A percentile compares a stretch with the other conserved stretches of the same genome.
Conservation (phyloP, 805 yeast genomes). For the Candida methanosorbosa region DNA sequence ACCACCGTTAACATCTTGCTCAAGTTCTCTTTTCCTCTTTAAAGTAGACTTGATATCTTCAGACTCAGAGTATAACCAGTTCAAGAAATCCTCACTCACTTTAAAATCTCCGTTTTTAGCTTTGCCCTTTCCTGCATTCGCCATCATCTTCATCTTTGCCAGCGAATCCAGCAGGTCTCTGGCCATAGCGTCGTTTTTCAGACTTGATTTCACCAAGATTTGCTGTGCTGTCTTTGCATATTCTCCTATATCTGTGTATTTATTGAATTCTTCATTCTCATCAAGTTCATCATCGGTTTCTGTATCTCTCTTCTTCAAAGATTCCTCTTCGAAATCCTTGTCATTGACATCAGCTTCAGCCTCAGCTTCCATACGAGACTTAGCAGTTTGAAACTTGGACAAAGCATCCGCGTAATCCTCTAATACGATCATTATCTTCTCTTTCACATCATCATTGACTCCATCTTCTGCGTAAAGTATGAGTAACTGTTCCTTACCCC, state of each 20-base stretch:
- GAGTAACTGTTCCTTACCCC: slow-evolving; percentile 17
- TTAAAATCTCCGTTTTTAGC: slow-evolving; percentile 23
- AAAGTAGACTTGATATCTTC: slow-evolving; percentile 23
- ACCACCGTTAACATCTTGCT: too few relatives aligned
- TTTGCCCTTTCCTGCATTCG: too few relatives aligned
- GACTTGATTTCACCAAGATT: slow-evolving; percentile 18
- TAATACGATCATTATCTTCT: slow-evolving; percentile 36
- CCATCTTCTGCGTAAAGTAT: slow-evolving; percentile 10
- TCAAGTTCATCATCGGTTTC: slow-evolving; percentile 6
- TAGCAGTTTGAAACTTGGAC: background rate
- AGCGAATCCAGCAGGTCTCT: slow-evolving; percentile 32
- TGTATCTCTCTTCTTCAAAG: too few relatives aligned
- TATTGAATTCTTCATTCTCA: slow-evolving; percentile 4
- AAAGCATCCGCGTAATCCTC: slow-evolving; percentile 27
- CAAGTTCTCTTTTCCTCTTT: slow-evolving; percentile 13
- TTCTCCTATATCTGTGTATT: too few relatives aligned
- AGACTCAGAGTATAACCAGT: slow-evolving; percentile 53
- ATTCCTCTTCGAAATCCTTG: background rate
- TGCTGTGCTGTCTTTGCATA: slow-evolving; percentile 30
- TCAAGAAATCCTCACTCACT: slow-evolving; percentile 36
- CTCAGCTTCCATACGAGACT: too few relatives aligned
- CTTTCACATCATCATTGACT: slow-evolving; percentile 18
- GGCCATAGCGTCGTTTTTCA: slow-evolving; percentile 29
- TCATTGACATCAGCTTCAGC: background rate
- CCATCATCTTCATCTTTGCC: slow-evolving; percentile 22